phyloP scores from a whole-genome alignment of 768 basidiomycete genomes.

The Collybiopsis luxurians region DNA sequence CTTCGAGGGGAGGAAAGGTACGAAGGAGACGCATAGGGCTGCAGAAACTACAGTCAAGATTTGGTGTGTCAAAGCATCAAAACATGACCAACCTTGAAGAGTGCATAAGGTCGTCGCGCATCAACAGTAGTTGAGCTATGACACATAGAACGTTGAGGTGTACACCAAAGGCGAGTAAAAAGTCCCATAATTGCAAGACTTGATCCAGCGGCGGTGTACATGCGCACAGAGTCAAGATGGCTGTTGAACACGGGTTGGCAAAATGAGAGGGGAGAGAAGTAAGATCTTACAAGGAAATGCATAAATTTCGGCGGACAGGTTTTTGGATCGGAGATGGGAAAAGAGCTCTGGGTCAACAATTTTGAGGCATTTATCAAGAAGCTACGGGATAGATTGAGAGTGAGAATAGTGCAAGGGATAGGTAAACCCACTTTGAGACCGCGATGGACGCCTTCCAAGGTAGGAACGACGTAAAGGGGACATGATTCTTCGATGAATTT shows the following conservation, averaged over 20 bases:
- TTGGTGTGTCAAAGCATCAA: background rate
- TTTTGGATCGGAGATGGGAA: slow-evolving; percentile 79
- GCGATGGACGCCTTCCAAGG: slow-evolving; percentile 91
- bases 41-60: slow-evolving; percentile 7
- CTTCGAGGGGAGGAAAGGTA: slow-evolving; percentile 90
- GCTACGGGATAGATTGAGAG: slow-evolving; percentile 39
- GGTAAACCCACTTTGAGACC: slow-evolving; percentile 81
- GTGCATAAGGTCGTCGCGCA: slow-evolving; percentile 86
- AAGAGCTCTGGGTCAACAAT: slow-evolving; percentile 89
- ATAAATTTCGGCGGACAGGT: slow-evolving; percentile 93
- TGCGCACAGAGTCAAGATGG: slow-evolving; percentile 92
- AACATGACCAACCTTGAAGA: slow-evolving; percentile 68
- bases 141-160: slow-evolving; percentile 97
- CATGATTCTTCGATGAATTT: slow-evolving; percentile 95
- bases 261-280: background rate
- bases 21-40: slow-evolving; percentile 95
- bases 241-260: slow-evolving; percentile 34
- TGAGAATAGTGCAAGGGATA: background rate
- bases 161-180: slow-evolving; percentile 92
- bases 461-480: slow-evolving; percentile 96
- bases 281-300: slow-evolving; percentile 85
- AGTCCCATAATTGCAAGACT: slow-evolving; percentile 96
- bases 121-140: slow-evolving; percentile 90
- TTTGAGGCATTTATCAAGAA: slow-evolving; percentile 89
- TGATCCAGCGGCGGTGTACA: slow-evolving; percentile 96